Conservation (phyloP, 352 stramenopile genomes). For the Phytophthora pistaciae region DNA sequence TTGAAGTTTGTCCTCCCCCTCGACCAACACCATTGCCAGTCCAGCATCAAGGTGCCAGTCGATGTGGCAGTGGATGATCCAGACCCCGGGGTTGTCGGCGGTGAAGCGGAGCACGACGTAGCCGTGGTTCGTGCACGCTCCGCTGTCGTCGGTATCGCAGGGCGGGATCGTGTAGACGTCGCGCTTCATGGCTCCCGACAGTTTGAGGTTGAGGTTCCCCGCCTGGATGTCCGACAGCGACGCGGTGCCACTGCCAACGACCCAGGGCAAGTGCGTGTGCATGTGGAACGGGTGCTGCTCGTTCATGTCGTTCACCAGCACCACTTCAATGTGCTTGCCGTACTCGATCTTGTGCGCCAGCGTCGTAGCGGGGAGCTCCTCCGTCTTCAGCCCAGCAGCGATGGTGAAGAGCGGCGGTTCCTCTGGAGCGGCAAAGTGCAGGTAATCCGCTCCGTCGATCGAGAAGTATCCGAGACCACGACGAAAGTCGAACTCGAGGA, state of each 20-base stretch:
- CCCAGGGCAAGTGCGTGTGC: constrained; percentile 35
- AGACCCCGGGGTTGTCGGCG: constrained; percentile 43
- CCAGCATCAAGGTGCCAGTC: constrained; percentile 44
- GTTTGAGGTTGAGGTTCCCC: constrained; percentile 21
- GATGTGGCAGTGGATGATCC: constrained; percentile 54
- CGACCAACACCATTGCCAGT: constrained; percentile 36
- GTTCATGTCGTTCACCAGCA: constrained; percentile 41
- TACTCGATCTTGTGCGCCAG: constrained; percentile 27
- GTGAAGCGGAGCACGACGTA: constrained; percentile 44
- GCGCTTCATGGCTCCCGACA: constrained; percentile 3
- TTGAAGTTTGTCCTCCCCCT: constrained; percentile 27
- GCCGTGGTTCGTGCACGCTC: constrained; percentile 23
- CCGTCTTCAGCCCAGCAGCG: constrained; percentile 24
- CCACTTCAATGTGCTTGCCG: constrained; percentile 38
- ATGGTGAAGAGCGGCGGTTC: constrained; percentile 33
- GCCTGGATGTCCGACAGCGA: constrained; percentile 21
- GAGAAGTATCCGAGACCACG: constrained; percentile 27
- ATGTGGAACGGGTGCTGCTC: constrained; percentile 52
- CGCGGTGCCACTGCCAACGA: constrained; percentile 27
- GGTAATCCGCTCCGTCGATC: constrained; percentile 25
- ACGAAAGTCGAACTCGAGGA: constrained; percentile 37
- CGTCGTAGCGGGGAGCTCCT: constrained; percentile 15
- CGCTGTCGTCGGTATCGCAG: constrained; percentile 25
- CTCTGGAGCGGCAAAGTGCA: constrained; percentile 19
- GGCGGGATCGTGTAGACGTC: constrained; percentile 42